phyloP scores from a whole-genome alignment of 768 basidiomycete species.

The Tricholoma flavovirens region DNA sequence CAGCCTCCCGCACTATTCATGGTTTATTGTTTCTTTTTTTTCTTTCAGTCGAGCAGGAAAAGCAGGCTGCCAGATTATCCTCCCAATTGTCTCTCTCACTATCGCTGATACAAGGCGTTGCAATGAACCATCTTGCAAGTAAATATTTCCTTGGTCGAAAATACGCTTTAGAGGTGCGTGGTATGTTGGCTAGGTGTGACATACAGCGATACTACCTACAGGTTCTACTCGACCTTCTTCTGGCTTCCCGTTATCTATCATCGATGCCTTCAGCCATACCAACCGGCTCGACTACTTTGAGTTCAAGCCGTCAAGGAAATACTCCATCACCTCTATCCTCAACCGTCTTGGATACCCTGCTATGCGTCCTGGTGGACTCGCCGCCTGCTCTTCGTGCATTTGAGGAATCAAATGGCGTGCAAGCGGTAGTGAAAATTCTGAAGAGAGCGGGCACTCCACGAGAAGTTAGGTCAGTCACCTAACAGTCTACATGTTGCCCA shows the following conservation, averaged over 20 bases:
- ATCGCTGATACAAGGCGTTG: conserved; percentile 71
- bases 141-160: conserved; percentile 67
- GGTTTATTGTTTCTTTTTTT: conserved; percentile 7
- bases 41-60: conserved; percentile 29
- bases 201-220: conserved; percentile 21
- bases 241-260: conserved; percentile 61
- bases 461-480: conserved; percentile 65
- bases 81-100: conserved; percentile 54
- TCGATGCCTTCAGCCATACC: conserved; percentile 17
- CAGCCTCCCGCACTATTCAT: background rate
- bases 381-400: conserved; percentile 69
- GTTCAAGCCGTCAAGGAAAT: conserved; percentile 14
- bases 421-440: conserved; percentile 78
- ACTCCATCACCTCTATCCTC: conserved; percentile 53
- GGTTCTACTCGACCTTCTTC: conserved; percentile 69
- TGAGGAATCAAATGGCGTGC: conserved; percentile 72
- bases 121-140: conserved; percentile 59
- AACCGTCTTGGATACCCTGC: conserved; percentile 72
- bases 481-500: background rate
- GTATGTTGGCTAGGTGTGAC: conserved; percentile 7
- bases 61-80: conserved; percentile 44
- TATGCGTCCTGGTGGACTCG: conserved; percentile 88
- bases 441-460: conserved; percentile 84
- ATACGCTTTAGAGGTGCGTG: conserved; percentile 60
- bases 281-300: conserved; percentile 21